A percentile compares a stretch with the other conserved stretches of the same genome.
These are phyloP conservation scores for Solidago caesia DNA, from an alignment of 129 eudicot species.

Conservation along the genomic window DNA sequence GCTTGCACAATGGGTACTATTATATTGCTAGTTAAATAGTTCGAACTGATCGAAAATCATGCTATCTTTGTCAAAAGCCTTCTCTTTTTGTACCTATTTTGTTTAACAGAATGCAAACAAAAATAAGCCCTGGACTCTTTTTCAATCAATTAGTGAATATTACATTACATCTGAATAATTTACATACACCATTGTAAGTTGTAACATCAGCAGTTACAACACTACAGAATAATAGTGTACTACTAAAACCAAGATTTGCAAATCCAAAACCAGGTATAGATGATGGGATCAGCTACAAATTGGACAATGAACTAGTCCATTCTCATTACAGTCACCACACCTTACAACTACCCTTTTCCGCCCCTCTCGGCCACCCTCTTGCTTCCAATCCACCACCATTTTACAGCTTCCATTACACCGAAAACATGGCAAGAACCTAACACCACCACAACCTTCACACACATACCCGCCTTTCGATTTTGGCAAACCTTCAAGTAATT, in stretches of 20 bases:
- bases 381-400: constrained; percentile 41
- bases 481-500: constrained; percentile 71
- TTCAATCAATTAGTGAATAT: too few species aligned
- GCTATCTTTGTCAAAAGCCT: too few species aligned
- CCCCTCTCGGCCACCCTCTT: constrained; percentile 16
- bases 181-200: too few species aligned
- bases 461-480: constrained; percentile 47
- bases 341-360: constrained; percentile 48
- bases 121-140: too few species aligned
- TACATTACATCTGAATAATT: too few species aligned
- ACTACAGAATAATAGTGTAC: too few species aligned
- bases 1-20: too few species aligned
- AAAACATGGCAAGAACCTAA: constrained; percentile 83
- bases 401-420: constrained; percentile 90
- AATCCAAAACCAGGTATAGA: neutral
- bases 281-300: constrained; percentile 61
- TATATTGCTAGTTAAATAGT: too few species aligned
- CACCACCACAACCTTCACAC: constrained; percentile 93
- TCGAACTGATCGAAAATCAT: too few species aligned
- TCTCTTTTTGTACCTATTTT: too few species aligned
- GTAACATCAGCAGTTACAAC: too few species aligned
- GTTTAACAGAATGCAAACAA: too few species aligned
- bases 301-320: constrained; percentile 91
- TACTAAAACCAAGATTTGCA: neutral
- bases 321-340: constrained; percentile 94